phyloP scores from a whole-genome alignment of 495 filamentous ascomycete genomes.

The Neurospora africana region DNA sequence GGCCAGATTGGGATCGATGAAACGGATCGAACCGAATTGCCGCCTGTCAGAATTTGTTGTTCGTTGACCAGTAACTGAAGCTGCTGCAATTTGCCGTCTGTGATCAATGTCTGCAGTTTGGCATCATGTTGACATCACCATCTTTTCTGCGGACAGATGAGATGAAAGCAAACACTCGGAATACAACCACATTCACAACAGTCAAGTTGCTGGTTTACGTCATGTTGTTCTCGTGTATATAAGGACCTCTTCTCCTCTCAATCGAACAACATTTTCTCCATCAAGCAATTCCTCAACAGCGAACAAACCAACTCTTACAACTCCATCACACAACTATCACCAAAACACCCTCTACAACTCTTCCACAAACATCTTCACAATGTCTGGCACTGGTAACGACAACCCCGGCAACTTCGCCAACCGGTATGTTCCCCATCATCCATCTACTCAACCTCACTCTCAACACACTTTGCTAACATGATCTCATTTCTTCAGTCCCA shows the following conservation, averaged over 20 bases:
- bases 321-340: neutral
- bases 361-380: neutral
- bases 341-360: neutral
- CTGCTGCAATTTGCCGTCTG: neutral
- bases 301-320: neutral
- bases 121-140: neutral
- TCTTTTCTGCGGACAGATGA: neutral
- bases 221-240: neutral
- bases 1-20: neutral
- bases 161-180: neutral
- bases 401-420: constrained; percentile 59
- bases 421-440: constrained; percentile 20
- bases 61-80: neutral
- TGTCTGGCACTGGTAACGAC: constrained; percentile 21
- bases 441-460: neutral
- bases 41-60: neutral
- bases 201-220: neutral
- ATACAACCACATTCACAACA: neutral
- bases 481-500: constrained; percentile 21
- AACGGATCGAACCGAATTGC: neutral
- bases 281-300: neutral
- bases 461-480: neutral
- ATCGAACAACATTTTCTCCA: neutral
- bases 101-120: neutral
- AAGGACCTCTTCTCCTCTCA: neutral